Percentiles rank a stretch among this genome's conserved stretches.
phyloP scores from a whole-genome alignment of 495 filamentous ascomycete species.

The Wilcoxina mikolae region DNA sequence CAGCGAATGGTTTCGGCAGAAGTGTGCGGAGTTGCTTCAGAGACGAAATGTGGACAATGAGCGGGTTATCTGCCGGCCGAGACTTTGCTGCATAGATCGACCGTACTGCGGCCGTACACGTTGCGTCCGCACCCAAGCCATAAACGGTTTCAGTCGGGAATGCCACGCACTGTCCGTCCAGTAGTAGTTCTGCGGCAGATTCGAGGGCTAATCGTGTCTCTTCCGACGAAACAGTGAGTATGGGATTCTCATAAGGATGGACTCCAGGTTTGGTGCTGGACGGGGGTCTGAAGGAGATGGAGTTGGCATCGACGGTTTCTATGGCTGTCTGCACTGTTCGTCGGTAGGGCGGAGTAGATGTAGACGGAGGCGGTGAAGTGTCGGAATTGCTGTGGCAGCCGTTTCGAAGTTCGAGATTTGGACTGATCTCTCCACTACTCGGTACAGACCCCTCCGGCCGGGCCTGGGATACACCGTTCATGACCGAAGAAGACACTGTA shows the following conservation, averaged over 20 bases:
- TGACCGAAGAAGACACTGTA: constrained; percentile 3
- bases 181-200: constrained; percentile 14
- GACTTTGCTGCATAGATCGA: constrained; percentile 87
- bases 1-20: constrained; percentile 32
- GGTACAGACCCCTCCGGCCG: not conserved
- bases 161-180: constrained; percentile 41
- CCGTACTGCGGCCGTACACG: constrained; percentile 62
- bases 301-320: constrained; percentile 10
- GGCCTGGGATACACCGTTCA: constrained; percentile 1
- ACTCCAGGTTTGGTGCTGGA: constrained; percentile 9
- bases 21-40: constrained; percentile 60
- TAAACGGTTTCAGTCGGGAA: constrained; percentile 99
- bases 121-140: constrained; percentile 88
- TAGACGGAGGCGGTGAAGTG: constrained; percentile 1
- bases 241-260: constrained; percentile 25
- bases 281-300: constrained; percentile 17
- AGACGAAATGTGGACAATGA: constrained; percentile 84
- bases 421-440: not conserved
- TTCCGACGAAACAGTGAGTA: constrained; percentile 13
- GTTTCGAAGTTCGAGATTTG: not conserved
- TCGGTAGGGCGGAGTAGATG: constrained; percentile 7
- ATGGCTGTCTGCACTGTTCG: constrained; percentile 17
- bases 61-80: constrained; percentile 79
- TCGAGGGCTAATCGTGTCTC: constrained; percentile 10
- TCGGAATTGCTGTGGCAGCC: constrained; percentile 5